Evolutionary conservation across 176 grass and related monocot genomes (phyloP), one percentile per base, ranked within the genome.

Genomic region (Paspalum vaginatum): DNA sequence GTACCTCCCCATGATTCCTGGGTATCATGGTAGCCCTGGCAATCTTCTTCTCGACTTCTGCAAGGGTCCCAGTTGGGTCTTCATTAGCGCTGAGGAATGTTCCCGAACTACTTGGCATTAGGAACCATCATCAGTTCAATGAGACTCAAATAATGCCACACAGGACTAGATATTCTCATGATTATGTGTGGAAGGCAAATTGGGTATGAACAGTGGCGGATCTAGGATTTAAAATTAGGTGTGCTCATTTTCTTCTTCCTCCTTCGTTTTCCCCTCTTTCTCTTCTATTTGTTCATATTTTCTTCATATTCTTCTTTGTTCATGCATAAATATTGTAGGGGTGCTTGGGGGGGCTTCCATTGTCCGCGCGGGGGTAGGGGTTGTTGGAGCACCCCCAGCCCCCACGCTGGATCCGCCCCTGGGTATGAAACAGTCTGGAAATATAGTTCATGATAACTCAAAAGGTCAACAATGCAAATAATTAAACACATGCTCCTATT

Each of bases 1-100:
- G 17, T 91, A 99, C 96, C 96, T 99, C 96, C 58, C 96, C 96
- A 67, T 99, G 68, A 51, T 67, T 80, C 78, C 84, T 87, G 38
- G 96, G 92, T 68, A 99, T 77, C 96, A 89, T 89, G n/a, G 96
- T 95, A 73, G 74, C 90, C 81, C 85, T 99, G 69, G 96, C 96
- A 83, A 99, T 95, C 69, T 95, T 93, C 17, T 74, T 86, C 88
- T 99, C 96, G 61, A 99, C 82, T 64, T 94, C 85, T 59, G 45
- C 88, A 74, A 99, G 85, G 18, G 86, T 74, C 79, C 88, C 79
- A 86, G 72, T 95, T 84, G 90, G 77, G 86, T 99, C 96, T 85
- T 99, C 90, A 78, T 81, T 68, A 63, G 90, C 88, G 88, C 86
- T 86, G 20, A 99, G 80, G 87, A 99, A 99, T 86, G 96, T 91